Base-by-base conservation (phyloP, 768 basidiomycete genomes). In the Tylopilus cervinicoccineus region DNA sequence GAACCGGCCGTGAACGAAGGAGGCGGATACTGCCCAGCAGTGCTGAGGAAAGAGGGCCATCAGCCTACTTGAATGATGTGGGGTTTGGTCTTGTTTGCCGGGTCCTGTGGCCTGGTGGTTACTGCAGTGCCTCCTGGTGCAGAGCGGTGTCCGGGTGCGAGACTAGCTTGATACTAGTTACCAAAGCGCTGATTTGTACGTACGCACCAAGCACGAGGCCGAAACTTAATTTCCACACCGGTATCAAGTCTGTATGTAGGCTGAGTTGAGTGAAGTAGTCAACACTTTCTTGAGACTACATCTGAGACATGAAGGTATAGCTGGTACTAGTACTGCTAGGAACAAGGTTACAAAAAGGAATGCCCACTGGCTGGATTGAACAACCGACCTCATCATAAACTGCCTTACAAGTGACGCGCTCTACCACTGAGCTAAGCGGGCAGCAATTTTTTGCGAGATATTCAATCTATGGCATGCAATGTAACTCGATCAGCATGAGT, bases 341-440 rank as follows among this genome's bases (percentile, higher is more conserved):
- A 27, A 27, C 29, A 23, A 6, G 2, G n/a, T n/a, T n/a, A n/a
- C n/a, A n/a, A 28, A 47, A 47, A 39, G 39, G 10, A n/a, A 29
- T 70, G 68, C 69, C 69, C 70, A 62, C 63, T 70, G 70, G 68
- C 66, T 70, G 69, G 70, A 70, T 70, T 70, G 70, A 71, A 70
- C 70, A 71, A 71, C 68, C 70, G 69, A 71, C 69, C 69, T 70
- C 69, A 70, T 68, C 69, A 70, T 70, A 11, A 40, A 6, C 6
- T 10, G 11, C 6, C 16, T 69, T 68, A 68, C 68, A 67, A 70
- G 70, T 64, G 70, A 70, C 58, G 71, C 69, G 70, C 70, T 71
- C 69, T 72, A 66, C 69, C 70, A 71, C 69, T 71, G 69, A 71
- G 70, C 70, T 71, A 72, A 68, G 68, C 64, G 64, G 64, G 64